Conservation (phyloP, 768 basidiomycete species). For the Mycena galericulata region DNA sequence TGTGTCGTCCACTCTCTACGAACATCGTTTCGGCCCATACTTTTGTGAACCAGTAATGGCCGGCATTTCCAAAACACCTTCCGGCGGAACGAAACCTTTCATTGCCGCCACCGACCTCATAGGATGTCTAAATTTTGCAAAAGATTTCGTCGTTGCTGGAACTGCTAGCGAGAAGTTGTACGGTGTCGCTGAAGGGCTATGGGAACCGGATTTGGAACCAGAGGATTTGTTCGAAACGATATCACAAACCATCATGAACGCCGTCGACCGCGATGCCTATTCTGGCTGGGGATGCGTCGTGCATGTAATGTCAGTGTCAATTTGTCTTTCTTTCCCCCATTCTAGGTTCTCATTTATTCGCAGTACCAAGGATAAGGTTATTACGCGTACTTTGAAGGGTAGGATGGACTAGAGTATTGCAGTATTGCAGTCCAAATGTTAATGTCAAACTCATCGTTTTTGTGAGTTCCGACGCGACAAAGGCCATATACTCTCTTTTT, state of each 20-base stretch:
- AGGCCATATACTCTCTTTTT: no score
- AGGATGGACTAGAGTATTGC: conserved; percentile 90
- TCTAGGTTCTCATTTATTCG: conserved; percentile 21
- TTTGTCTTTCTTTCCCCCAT: conserved; percentile 5
- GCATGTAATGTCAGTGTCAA: conserved; percentile 85
- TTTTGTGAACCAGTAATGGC: conserved; percentile 98
- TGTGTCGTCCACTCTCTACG: conserved; percentile 95
- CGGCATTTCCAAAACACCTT: conserved; percentile 80
- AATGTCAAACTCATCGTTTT: not conserved
- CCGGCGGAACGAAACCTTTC: conserved; percentile 86
- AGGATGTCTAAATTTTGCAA: conserved; percentile 92
- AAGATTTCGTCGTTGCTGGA: conserved; percentile 97
- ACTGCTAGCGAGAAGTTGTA: conserved; percentile 93
- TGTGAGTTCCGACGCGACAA: no score
- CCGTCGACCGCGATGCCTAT: conserved; percentile 95
- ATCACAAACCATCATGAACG: conserved; percentile 94
- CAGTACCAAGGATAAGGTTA: conserved; percentile 79
- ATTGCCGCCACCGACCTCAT: conserved; percentile 96
- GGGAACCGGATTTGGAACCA: conserved; percentile 96
- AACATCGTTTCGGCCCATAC: conserved; percentile 95
- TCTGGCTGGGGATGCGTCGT: conserved; percentile 98
- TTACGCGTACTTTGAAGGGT: conserved; percentile 89
- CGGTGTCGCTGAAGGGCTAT: conserved; percentile 97
- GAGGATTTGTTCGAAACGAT: conserved; percentile 99
- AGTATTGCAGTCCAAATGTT: conserved; percentile 23